phyloP scores from a whole-genome alignment of 306 rosid genomes.

The Pueraria montana region DNA sequence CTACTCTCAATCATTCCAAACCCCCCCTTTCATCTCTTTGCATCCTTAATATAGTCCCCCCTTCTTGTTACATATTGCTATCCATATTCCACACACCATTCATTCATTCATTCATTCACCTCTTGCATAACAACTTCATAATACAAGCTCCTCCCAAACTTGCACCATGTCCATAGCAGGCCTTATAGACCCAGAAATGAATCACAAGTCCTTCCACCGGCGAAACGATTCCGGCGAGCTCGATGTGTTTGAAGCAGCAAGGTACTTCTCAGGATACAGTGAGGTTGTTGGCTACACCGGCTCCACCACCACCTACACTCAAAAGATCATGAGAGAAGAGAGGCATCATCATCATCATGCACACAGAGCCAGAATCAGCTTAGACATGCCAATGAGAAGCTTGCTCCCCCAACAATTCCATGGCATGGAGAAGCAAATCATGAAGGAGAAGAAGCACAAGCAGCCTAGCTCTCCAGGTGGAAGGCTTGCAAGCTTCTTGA shows the following conservation, averaged over 20 bases:
- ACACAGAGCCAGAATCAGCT: conserved; percentile 80
- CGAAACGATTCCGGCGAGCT: conserved; percentile 84
- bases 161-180: conserved; percentile 76
- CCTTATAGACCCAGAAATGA: conserved; percentile 64
- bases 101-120: neutral
- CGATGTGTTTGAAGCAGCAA: conserved; percentile 90
- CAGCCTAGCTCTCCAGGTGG: conserved; percentile 99
- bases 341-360: conserved; percentile 32
- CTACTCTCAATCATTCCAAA: conserved; percentile 74
- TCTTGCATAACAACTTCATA: conserved; percentile 41
- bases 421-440: conserved; percentile 61
- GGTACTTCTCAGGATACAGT: conserved; percentile 90
- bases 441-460: conserved; percentile 81
- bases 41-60: conserved; percentile 57
- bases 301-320: conserved; percentile 54
- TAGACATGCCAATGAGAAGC: conserved; percentile 87
- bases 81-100: conserved; percentile 44
- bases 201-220: conserved; percentile 72
- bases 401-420: conserved; percentile 69
- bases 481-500: conserved; percentile 88
- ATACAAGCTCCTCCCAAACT: neutral
- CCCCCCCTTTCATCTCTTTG: conserved; percentile 59
- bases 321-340: conserved; percentile 68
- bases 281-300: conserved; percentile 57
- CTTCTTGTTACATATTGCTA: conserved; percentile 33